Conservation (phyloP, 257 asterid species). For the Anisodus acutangulus region DNA sequence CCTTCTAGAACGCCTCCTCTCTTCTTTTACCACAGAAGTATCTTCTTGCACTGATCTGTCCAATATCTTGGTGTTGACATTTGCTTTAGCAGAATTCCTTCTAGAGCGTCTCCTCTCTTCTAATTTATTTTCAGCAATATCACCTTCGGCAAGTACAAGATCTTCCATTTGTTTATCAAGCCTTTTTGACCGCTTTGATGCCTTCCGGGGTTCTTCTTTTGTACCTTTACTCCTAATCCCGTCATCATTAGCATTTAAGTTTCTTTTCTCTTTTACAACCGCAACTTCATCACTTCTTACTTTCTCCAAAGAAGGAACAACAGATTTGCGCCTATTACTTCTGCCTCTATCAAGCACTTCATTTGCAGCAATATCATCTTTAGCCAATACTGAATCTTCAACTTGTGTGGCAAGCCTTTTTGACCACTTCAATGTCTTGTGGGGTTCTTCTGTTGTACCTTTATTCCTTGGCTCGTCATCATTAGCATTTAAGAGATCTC, state of each 20-base stretch:
- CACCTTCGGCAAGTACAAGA: slow-evolving; percentile 21
- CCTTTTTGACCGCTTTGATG: slow-evolving; percentile 48
- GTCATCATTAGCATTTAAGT: neutral
- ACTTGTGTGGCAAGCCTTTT: slow-evolving; percentile 40
- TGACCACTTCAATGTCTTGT: slow-evolving; percentile 45
- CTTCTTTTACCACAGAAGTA: slow-evolving; percentile 26
- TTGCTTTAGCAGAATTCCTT: slow-evolving; percentile 40
- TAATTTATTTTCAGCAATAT: slow-evolving; percentile 32
- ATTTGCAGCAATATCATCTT: slow-evolving; percentile 30
- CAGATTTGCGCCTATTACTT: slow-evolving; percentile 13
- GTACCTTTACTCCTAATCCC: slow-evolving; percentile 28
- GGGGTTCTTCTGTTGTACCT: slow-evolving; percentile 30
- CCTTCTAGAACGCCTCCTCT: slow-evolving; percentile 5
- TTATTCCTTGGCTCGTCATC: slow-evolving; percentile 23
- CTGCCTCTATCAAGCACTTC: slow-evolving; percentile 27
- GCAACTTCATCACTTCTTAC: slow-evolving; percentile 16
- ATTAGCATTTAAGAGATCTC: neutral
- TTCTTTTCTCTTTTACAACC: slow-evolving; percentile 28
- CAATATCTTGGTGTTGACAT: neutral
- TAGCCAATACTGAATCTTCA: slow-evolving; percentile 32
- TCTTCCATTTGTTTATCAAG: slow-evolving; percentile 33
- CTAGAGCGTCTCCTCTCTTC: slow-evolving; percentile 47
- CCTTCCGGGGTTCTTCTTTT: slow-evolving; percentile 35
- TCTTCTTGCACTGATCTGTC: slow-evolving; percentile 33
- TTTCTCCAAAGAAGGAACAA: slow-evolving; percentile 19